phyloP scores from a whole-genome alignment of 176 grass and related monocot genomes.

The Bonia amplexicaulis region DNA sequence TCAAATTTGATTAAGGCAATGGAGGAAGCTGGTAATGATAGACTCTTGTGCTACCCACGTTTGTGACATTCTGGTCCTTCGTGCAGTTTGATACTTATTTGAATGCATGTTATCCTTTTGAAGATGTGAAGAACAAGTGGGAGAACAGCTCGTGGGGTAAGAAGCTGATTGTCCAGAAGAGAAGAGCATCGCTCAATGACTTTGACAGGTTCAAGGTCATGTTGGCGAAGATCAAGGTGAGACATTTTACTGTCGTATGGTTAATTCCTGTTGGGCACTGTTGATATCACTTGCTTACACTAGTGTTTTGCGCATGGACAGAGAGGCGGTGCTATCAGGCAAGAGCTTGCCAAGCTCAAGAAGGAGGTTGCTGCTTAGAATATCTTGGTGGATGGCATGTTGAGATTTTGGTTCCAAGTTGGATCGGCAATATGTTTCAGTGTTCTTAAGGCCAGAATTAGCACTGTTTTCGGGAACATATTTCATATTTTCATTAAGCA shows the following conservation, averaged over 20 bases:
- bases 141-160: constrained; percentile 96
- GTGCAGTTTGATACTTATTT: not conserved
- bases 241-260: not conserved
- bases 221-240: constrained; percentile 87
- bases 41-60: not conserved
- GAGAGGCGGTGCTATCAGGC: constrained; percentile 79
- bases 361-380: constrained; percentile 54
- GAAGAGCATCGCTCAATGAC: constrained; percentile 87
- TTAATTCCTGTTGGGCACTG: not conserved
- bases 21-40: constrained; percentile 51
- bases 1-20: constrained; percentile 42
- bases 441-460: constrained; percentile 29
- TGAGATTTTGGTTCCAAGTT: constrained; percentile 36
- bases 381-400: not conserved
- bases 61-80: not conserved
- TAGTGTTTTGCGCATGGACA: constrained; percentile 16
- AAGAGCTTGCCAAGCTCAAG: constrained; percentile 82
- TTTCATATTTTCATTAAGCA: constrained; percentile 29
- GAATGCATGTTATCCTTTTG: not conserved
- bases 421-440: constrained; percentile 18
- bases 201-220: constrained; percentile 96
- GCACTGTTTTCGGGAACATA: constrained; percentile 25
- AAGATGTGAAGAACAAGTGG: constrained; percentile 92
- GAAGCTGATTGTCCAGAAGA: constrained; percentile 95
- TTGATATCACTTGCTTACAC: not conserved